Evolutionary conservation across 352 stramenopile species (phyloP).

Genomic region (Globisporangium splendens): DNA sequence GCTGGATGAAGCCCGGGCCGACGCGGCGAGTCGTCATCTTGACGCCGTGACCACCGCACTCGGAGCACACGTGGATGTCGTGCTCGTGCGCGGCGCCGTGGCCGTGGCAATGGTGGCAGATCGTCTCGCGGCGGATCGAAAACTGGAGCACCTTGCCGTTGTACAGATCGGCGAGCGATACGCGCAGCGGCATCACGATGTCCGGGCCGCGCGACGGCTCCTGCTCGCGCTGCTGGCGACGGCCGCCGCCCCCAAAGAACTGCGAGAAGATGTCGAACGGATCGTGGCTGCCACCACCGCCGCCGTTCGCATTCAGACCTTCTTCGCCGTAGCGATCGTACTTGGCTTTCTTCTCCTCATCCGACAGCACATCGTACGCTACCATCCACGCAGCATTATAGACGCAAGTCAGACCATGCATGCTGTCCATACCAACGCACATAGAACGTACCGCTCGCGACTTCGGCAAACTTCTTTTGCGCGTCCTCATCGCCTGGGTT

Average conservation of each 20-base stretch:
- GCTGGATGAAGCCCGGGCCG: constrained; percentile 78
- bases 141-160: constrained; percentile 94
- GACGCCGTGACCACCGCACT: constrained; percentile 93
- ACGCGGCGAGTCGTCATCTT: constrained; percentile 81
- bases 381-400: too few relatives aligned
- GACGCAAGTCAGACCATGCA: too few relatives aligned
- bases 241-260: constrained; percentile 56
- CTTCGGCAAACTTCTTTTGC: constrained; percentile 85
- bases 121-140: constrained; percentile 88
- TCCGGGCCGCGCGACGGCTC: constrained; percentile 66
- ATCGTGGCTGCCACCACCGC: constrained; percentile 55
- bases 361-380: constrained; percentile 91
- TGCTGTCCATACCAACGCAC: background rate
- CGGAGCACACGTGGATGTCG: constrained; percentile 84
- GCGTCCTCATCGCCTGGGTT: constrained; percentile 85
- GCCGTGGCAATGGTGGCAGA: constrained; percentile 94
- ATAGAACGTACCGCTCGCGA: constrained; percentile 46
- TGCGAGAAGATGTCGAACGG: constrained; percentile 81
- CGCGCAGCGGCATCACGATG: constrained; percentile 85
- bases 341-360: constrained; percentile 84
- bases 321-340: constrained; percentile 92
- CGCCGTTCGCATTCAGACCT: constrained; percentile 55
- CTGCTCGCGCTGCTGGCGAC: constrained; percentile 32
- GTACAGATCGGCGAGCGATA: constrained; percentile 97
- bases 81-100: constrained; percentile 88